Percentiles rank a stretch among this genome's conserved stretches.
Conservation (phyloP, 345 rosid species). For the Zanthoxylum bungeanum region DNA sequence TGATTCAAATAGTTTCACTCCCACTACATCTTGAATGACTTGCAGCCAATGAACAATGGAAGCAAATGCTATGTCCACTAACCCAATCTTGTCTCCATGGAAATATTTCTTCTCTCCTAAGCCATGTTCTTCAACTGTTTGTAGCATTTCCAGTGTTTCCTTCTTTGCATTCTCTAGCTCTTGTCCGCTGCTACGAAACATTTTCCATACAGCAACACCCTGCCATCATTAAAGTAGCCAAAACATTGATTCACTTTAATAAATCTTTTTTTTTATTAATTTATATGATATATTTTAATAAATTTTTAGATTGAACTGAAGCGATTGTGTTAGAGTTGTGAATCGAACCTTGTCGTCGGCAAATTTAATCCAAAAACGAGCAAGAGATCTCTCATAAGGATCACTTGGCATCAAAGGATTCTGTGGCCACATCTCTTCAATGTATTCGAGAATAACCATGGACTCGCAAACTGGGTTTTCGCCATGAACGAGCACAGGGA, state of each 20-base stretch:
- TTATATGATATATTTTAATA: too few relatives aligned
- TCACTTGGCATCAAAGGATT: constrained; percentile 27
- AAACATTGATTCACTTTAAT: too few relatives aligned
- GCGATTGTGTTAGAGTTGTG: background rate
- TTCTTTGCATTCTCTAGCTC: constrained; percentile 10
- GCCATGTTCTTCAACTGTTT: constrained; percentile 16
- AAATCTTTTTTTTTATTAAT: too few relatives aligned
- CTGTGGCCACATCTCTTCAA: constrained; percentile 34
- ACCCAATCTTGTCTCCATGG: constrained; percentile 12
- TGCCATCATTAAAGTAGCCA: too few relatives aligned
- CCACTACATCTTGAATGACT: constrained; percentile 1
- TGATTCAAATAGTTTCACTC: background rate
- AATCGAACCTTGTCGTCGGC: constrained; percentile 29
- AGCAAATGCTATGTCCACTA: constrained; percentile 26
- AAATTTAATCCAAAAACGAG: constrained; percentile 33
- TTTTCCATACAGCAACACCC: constrained; percentile 13
- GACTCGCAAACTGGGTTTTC: constrained; percentile 34
- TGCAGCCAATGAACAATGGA: constrained; percentile 9
- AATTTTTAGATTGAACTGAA: too few relatives aligned
- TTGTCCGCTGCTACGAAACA: background rate
- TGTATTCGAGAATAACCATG: constrained; percentile 26
- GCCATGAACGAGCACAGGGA: constrained; percentile 38
- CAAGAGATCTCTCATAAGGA: constrained; percentile 25
- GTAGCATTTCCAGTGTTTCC: constrained; percentile 11
- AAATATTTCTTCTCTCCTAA: constrained; percentile 16